Base-by-base conservation (phyloP, 1,139 yeast genomes). In the Taphrina betulina region DNA sequence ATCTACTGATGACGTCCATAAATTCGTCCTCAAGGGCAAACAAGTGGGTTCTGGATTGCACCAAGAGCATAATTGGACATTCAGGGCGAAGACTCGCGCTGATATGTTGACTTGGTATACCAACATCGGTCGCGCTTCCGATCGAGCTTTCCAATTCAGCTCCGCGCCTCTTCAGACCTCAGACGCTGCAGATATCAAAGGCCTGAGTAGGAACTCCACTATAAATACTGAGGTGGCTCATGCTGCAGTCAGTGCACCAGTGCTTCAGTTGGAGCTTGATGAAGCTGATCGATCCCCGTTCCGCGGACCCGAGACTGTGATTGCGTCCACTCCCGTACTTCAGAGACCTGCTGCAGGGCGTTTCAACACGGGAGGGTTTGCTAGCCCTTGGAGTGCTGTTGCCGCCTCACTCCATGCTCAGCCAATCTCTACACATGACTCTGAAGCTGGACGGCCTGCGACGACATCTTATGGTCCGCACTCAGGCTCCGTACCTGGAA, bases 41-140 rank as follows among this genome's bases (percentile, higher is more conserved):
- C 82, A 84, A 63, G 80, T 80, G 62, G 70, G 81, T 38, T 85
- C 41, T 26, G 46, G 84, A 63, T 45, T 63, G 34, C 64, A 62
- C 24, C 78, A 88, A 66, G 86, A 88, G 53, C 96, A 90, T 71
- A 89, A 88, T 66, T 89, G 94, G 88, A 95, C 89, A 8, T 90
- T 92, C 72, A 78, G 95, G 64, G 83, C 95, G 22, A 90, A 85
- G 66, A 79, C 84, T 44, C 85, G 85, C 65, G 83, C 81, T 45
- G 73, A 78, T 48, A 85, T 89, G 90, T 80, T 84, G 66, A 79
- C 77, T 24, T 92, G 98, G 98, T 87, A 79, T 69, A 78, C 79
- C 61, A 95, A 86, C 67, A 72, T 83, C 40, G 54, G 54, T 22
- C 63, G 74, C 81, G 16, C 76, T 8, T 33, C 46, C 10, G 54